Evolutionary conservation across 2,329 filamentous ascomycete genomes (phyloP).

Genomic region (Metarhizium album): DNA sequence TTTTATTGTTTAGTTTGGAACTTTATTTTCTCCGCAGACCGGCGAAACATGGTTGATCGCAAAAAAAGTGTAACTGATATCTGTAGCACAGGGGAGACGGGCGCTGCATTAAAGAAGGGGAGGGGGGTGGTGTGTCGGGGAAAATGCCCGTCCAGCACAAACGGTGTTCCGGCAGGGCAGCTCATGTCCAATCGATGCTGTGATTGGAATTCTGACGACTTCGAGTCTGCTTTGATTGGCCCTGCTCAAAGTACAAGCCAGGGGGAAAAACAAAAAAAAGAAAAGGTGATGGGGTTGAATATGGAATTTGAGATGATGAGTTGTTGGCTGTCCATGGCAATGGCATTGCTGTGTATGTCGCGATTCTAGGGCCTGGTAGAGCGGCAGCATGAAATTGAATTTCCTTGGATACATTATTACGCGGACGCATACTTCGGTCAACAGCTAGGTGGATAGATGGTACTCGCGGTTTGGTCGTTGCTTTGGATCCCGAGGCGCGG

Average conservation of each 20-base stretch:
- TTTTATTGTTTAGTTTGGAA: background rate
- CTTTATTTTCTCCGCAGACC: background rate
- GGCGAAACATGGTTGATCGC: background rate
- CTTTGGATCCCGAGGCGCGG: no score
- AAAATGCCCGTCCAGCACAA: background rate
- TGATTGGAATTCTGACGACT: background rate
- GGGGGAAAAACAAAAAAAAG: background rate
- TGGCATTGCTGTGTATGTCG: background rate
- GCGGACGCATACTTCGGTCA: no score
- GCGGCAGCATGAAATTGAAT: background rate
- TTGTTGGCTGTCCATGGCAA: background rate
- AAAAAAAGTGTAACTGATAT: background rate
- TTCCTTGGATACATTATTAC: background rate
- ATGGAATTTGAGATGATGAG: background rate
- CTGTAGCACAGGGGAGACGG: background rate
- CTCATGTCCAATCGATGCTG: background rate
- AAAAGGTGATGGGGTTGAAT: background rate
- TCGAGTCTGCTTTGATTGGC: background rate
- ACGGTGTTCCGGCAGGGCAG: background rate
- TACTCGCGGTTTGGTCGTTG: no score
- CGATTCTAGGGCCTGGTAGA: background rate
- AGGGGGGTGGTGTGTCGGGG: no score
- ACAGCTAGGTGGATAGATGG: no score
- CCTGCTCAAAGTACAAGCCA: background rate
- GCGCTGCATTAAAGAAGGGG: background rate